Evolutionary conservation across 257 asterid genomes (phyloP), one percentile per base, ranked within the genome.

Genomic region (Fraxinus cuspidata): DNA sequence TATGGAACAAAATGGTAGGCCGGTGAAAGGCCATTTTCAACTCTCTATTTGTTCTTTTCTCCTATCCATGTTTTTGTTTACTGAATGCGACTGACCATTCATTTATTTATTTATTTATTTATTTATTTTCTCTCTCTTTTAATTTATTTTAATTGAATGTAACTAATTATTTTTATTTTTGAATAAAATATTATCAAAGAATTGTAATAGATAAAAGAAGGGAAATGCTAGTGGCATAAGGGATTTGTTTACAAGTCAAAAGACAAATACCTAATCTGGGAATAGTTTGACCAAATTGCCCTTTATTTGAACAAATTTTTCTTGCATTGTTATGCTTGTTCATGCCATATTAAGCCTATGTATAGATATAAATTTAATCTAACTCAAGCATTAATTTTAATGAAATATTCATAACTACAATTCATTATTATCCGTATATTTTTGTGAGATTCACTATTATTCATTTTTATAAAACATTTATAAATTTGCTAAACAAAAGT

Each of bases 21-120:
- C 69, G 69, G 69, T 63, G 69, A 11, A 63, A 27, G 69, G 69
- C 69, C 69, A 63, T 27, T 63, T 63, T 63, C 69, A 63, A 63
- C 69, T 63, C 69, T 63, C 34, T 63, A 8, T 63, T 63, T 63
- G 69, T 63, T 63, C 69, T 34, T 9, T 63, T 63, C 27, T 25
- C 69, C 35, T 21, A 2, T 4, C 69, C 7, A 12, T 23, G 35
- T 63, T 23, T 11, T 11, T 63, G 68, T 63, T 63, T 63, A 23
- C 68, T 10, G 69, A 63, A 12, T 11, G 7, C 8, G 69, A 63
- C 69, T 11, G 19, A 9, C 34, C 32, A 25, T 63, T 63, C 27
- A 60, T 60, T 25, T 60, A 9, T 19, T 51, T 35, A 9, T 19
- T 51, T 35, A 60, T 60, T 25, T 60, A 25, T 63, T 63, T 21